Evolutionary conservation across 2,329 filamentous ascomycete genomes (phyloP).

Genomic region (Neophaeococcomyces aloes): DNA sequence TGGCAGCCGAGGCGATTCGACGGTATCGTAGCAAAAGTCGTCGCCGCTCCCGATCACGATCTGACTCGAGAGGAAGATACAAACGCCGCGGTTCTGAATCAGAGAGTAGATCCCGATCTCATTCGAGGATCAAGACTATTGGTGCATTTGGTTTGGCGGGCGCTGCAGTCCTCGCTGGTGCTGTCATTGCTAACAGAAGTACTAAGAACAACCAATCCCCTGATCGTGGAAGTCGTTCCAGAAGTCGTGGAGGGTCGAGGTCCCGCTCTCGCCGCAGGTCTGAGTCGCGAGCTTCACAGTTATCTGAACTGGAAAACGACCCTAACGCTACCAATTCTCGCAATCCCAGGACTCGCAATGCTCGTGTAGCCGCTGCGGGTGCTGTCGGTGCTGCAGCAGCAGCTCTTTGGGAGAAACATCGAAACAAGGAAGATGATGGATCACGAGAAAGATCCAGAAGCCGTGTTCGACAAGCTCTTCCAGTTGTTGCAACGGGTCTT

Average conservation of each 20-base stretch:
- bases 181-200: conserved; percentile 47
- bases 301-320: conserved; percentile 17
- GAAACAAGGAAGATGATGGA: conserved; percentile 47
- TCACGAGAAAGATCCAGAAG: conserved; percentile 44
- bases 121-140: conserved; percentile 42
- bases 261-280: conserved; percentile 1
- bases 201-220: conserved; percentile 40
- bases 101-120: conserved; percentile 36
- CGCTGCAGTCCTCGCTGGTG: conserved; percentile 50
- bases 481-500: conserved; percentile 51
- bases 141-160: conserved; percentile 43
- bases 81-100: conserved; percentile 19
- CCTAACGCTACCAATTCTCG: conserved; percentile 25
- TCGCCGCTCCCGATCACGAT: conserved; percentile 33
- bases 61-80: conserved; percentile 24
- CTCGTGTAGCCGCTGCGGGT: conserved; percentile 51
- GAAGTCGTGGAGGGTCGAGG: conserved; percentile 16
- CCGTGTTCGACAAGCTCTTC: conserved; percentile 45
- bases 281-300: conserved; percentile 8
- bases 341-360: conserved; percentile 42
- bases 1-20: conserved; percentile 49
- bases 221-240: conserved; percentile 29
- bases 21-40: conserved; percentile 41
- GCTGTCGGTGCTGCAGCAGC: conserved; percentile 52
- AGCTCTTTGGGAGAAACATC: conserved; percentile 47